A percentile compares a stretch with the other conserved stretches of the same genome.
phyloP scores from a whole-genome alignment of 208 protist genomes.

The Phytomonas sp. region DNA sequence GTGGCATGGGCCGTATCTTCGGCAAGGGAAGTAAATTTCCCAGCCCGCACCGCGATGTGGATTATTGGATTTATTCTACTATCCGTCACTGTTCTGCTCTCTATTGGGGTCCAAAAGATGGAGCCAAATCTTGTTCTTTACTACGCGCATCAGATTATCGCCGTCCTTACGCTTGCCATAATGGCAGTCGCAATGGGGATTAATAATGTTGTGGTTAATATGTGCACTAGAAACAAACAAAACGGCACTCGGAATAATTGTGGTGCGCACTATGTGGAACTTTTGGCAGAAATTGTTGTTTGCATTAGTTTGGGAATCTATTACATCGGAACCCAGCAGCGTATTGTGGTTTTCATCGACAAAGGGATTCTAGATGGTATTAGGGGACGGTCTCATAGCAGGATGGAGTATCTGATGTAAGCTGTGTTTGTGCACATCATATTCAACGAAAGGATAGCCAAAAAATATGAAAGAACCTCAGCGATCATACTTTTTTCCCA shows the following conservation, averaged over 20 bases:
- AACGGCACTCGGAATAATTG: slow-evolving; percentile 19
- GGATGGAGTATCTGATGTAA: slow-evolving; percentile 62
- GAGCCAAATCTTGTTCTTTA: slow-evolving; percentile 55
- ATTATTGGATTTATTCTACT: slow-evolving; percentile 60
- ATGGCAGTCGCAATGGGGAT: slow-evolving; percentile 71
- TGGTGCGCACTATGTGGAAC: slow-evolving; percentile 48
- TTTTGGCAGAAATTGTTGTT: slow-evolving; percentile 55
- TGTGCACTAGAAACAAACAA: slow-evolving; percentile 41
- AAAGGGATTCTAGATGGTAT: slow-evolving; percentile 84
- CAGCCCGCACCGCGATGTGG: slow-evolving; percentile 44
- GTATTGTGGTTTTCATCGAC: slow-evolving; percentile 78
- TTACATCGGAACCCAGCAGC: slow-evolving; percentile 75
- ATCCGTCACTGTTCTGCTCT: slow-evolving; percentile 35
- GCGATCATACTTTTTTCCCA: neutral
- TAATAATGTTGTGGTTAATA: slow-evolving; percentile 63
- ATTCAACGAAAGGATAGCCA: neutral
- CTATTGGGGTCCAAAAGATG: slow-evolving; percentile 45
- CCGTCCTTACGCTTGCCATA: slow-evolving; percentile 54
- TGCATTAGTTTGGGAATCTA: slow-evolving; percentile 51
- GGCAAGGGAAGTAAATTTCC: slow-evolving; percentile 36
- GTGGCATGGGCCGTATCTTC: slow-evolving; percentile 50
- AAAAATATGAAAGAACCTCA: neutral
- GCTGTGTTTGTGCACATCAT: neutral
- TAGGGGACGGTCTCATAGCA: slow-evolving; percentile 60
- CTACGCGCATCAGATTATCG: slow-evolving; percentile 61